These are phyloP conservation scores for Ascochyta koolunga DNA, from an alignment of 2,329 filamentous ascomycete species.

Conservation along the genomic window DNA sequence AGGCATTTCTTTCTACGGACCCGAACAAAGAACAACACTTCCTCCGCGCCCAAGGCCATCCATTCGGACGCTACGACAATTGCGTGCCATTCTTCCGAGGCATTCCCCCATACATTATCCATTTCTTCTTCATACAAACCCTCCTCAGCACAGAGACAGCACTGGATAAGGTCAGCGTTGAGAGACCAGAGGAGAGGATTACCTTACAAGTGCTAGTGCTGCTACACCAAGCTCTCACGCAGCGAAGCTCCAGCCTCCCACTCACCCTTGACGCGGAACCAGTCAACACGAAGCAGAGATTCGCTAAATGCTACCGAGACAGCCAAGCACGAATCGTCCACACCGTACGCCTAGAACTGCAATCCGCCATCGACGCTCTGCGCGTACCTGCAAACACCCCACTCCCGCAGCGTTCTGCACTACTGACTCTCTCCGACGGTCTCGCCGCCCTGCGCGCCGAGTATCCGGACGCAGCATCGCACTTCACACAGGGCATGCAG, in stretches of 20 bases:
- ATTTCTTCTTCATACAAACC: constrained; percentile 39
- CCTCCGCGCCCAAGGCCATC: constrained; percentile 41
- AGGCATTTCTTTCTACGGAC: constrained; percentile 26
- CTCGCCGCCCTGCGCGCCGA: constrained; percentile 19
- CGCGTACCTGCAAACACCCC: constrained; percentile 1
- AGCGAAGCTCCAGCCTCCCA: constrained; percentile 28
- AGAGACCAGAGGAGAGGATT: constrained; percentile 24
- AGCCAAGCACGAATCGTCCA: constrained; percentile 46
- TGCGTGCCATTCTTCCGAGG: constrained; percentile 39
- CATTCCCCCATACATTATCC: constrained; percentile 42
- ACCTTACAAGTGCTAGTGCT: constrained; percentile 31
- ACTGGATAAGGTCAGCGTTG: constrained; percentile 15
- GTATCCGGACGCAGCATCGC: constrained; percentile 10
- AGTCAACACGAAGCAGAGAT: constrained; percentile 48
- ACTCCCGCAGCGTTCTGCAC: constrained; percentile 6
- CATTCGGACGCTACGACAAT: constrained; percentile 43
- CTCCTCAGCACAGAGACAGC: constrained; percentile 29
- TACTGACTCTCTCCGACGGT: constrained; percentile 24
- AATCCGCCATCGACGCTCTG: constrained; percentile 18
- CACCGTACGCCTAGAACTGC: constrained; percentile 29
- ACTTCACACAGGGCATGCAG: constrained; percentile 19
- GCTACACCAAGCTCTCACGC: constrained; percentile 32
- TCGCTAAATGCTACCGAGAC: constrained; percentile 52
- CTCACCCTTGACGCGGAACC: constrained; percentile 6
- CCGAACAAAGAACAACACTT: constrained; percentile 39